Conservation (phyloP, 495 filamentous ascomycete species). For the Pseudoneurospora amorphoporcata region DNA sequence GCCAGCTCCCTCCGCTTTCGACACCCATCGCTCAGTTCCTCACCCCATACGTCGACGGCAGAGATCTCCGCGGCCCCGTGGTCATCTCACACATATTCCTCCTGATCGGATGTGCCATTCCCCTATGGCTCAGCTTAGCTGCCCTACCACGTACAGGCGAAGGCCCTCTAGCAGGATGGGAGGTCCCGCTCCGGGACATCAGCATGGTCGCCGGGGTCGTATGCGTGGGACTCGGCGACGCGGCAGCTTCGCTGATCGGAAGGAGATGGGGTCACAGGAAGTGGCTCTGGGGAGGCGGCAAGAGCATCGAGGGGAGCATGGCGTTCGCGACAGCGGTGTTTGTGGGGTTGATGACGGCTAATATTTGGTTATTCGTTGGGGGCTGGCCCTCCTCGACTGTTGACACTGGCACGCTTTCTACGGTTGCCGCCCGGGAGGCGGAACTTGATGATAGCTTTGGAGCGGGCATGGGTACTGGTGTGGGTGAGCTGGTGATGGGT, state of each 20-base stretch:
- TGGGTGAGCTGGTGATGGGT: slow-evolving; percentile 6
- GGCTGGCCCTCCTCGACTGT: slow-evolving; percentile 47
- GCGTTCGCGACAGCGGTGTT: slow-evolving; percentile 79
- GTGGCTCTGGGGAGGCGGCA: slow-evolving; percentile 96
- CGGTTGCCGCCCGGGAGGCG: slow-evolving; percentile 8
- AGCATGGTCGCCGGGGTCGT: slow-evolving; percentile 85
- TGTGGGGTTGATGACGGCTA: slow-evolving; percentile 58
- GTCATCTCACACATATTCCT: slow-evolving; percentile 95
- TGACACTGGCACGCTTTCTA: neutral
- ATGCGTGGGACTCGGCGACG: slow-evolving; percentile 92
- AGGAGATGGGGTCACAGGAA: slow-evolving; percentile 76
- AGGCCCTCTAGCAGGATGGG: slow-evolving; percentile 58
- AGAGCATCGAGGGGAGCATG: slow-evolving; percentile 82
- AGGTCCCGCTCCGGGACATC: slow-evolving; percentile 57
- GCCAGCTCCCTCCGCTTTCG: slow-evolving; percentile 81
- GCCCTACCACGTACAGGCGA: slow-evolving; percentile 45
- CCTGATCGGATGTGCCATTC: slow-evolving; percentile 90
- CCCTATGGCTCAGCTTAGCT: slow-evolving; percentile 78
- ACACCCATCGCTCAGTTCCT: slow-evolving; percentile 74
- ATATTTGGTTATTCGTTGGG: slow-evolving; percentile 63
- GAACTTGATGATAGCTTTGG: slow-evolving; percentile 9
- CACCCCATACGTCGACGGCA: slow-evolving; percentile 86
- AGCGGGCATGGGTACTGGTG: slow-evolving; percentile 6
- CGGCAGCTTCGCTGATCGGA: slow-evolving; percentile 85
- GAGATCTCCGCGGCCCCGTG: slow-evolving; percentile 86